These are phyloP conservation scores for Euptelea pleiosperma DNA, from an alignment of 164 flowering plant genomes.

Conservation along the genomic window DNA sequence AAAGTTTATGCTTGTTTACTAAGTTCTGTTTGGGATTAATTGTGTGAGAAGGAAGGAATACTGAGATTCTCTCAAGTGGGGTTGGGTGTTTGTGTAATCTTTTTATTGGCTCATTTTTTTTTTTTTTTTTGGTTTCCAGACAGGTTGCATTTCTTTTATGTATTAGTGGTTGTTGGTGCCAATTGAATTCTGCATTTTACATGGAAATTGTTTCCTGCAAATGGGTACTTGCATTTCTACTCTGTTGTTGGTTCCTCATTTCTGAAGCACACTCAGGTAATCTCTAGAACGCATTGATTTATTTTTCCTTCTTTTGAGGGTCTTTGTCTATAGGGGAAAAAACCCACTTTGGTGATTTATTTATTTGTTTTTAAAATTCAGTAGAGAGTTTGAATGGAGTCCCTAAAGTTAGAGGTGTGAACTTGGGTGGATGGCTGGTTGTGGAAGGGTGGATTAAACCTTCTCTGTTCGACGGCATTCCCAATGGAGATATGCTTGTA, in stretches of 20 bases:
- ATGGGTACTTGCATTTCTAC: conserved; percentile 43
- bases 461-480: conserved; percentile 77
- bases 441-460: conserved; percentile 95
- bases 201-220: conserved; percentile 54
- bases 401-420: conserved; percentile 73
- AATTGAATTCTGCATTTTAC: conserved; percentile 23
- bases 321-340: neutral
- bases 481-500: conserved; percentile 89
- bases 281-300: neutral
- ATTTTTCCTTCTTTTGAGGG: neutral
- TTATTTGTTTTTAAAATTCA: conserved; percentile 13
- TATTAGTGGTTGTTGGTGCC: conserved; percentile 3
- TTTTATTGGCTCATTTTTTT: conserved; percentile 3
- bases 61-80: conserved; percentile 17
- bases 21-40: conserved; percentile 34
- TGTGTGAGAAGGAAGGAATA: conserved; percentile 41
- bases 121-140: neutral
- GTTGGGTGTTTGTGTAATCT: neutral
- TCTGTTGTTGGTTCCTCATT: conserved; percentile 38
- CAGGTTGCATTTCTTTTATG: conserved; percentile 10
- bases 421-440: conserved; percentile 95
- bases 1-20: conserved; percentile 21
- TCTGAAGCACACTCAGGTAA: conserved; percentile 47
- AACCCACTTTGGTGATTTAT: neutral
- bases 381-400: conserved; percentile 52